phyloP scores from a whole-genome alignment of 1,139 yeast genomes.

The Yamadazyma kanchanaburiensis region DNA sequence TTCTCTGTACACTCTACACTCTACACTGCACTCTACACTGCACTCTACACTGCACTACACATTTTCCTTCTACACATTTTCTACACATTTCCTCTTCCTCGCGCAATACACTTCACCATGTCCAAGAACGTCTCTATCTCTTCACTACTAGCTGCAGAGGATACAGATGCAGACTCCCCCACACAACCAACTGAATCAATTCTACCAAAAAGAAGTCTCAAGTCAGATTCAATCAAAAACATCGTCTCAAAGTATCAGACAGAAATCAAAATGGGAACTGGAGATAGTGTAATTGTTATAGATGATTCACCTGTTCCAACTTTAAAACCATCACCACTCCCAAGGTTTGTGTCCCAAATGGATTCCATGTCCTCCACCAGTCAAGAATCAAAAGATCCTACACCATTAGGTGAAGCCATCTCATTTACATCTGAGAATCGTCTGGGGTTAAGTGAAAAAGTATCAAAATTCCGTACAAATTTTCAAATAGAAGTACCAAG shows the following conservation, averaged over 20 bases:
- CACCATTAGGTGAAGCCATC: background rate
- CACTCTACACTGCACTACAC: too few species aligned
- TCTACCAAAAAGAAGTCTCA: background rate
- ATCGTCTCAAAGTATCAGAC: conserved; percentile 25
- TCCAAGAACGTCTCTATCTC: conserved; percentile 22
- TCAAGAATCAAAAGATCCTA: background rate
- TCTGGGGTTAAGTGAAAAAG: conserved; percentile 11
- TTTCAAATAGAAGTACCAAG: conserved; percentile 18
- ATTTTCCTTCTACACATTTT: too few species aligned
- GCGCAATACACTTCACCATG: conserved; percentile 3
- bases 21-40: too few species aligned
- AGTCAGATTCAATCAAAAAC: conserved; percentile 5
- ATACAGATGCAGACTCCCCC: conserved; percentile 1
- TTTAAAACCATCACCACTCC: conserved; percentile 10
- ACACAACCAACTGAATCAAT: background rate
- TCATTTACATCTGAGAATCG: conserved; percentile 1
- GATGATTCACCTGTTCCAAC: conserved; percentile 15
- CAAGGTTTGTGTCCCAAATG: conserved; percentile 1
- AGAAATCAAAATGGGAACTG: conserved; percentile 14
- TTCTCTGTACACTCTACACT: too few species aligned
- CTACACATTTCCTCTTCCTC: too few species aligned
- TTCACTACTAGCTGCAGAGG: conserved; percentile 17
- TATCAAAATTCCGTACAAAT: conserved; percentile 31
- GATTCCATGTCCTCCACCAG: background rate
- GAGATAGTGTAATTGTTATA: conserved; percentile 11